Evolutionary conservation across 2,329 filamentous ascomycete genomes (phyloP), one percentile per base, ranked within the genome.

Genomic region (Byssoonygena ceratinophila): DNA sequence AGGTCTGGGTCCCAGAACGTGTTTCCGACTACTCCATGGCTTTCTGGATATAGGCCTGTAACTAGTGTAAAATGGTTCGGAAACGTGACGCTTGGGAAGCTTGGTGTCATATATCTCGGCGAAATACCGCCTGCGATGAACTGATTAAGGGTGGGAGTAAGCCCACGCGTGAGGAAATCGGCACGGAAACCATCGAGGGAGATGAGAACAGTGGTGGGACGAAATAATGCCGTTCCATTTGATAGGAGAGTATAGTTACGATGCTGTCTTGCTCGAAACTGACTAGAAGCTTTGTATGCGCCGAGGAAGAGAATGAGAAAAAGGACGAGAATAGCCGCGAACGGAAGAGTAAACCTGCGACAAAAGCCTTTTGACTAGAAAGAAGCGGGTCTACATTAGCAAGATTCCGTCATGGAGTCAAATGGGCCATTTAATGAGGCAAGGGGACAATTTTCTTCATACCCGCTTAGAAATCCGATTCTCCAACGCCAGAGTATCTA

Each of bases 111-210:
- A 69, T 91, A 96, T 58, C 82, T 78, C 2, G 92, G 91, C 4
- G 90, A 95, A 9, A 97, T 82, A 27, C 92, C 92, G 58, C 88
- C 81, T 55, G 80, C 78, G 56, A 95, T 75, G 58, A 98, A 84
- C 1, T 82, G 77, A 59, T 82, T 87, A 7, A 98, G 74, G 1
- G 84, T 82, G 0, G 91, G 92, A 1, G 91, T 96, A 29, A 97
- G 71, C 0, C 83, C 84, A 12, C 89, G 82, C 57, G 85, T 80
- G 37, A 98, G 74, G 63, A 96, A 97, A 66, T 97, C 92, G 18
- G 92, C 91, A 14, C 92, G 84, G 72, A 98, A 97, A 2, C 92
- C 92, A 68, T 98, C 92, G 16, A 98, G 77, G 43, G 90, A 96
- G 64, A 98, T 86, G 51, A 97, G 76, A 54, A 98, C 85, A 1